Base-by-base conservation (phyloP, 169 alveolate genomes). In the Eimeria falciformis region DNA sequence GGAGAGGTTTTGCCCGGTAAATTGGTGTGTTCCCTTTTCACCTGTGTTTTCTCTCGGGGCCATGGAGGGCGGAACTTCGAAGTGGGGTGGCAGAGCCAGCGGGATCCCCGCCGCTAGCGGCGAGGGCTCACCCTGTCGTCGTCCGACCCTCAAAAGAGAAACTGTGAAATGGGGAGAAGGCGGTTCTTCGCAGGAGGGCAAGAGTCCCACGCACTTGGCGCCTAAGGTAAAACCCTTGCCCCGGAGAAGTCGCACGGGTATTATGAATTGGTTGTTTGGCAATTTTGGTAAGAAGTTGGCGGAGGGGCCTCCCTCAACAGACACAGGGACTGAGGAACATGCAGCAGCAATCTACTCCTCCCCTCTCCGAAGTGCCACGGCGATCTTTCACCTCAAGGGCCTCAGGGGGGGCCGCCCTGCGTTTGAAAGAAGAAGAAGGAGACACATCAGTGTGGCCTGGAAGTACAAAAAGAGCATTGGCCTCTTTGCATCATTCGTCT, bases 381-480 rank as follows among this genome's bases (percentile, higher is more conserved):
- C 73, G 73, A n/a, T 62, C 11, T 62, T 62, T n/a, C n/a, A n/a
- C 11, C 12, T 62, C 25, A 62, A 62, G 29, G 37, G 73, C 46
- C 12, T 62, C 7, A n/a, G 23, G 53, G 47, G 68, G 23, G 66
- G 88, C 29, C 62, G 66, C 45, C 79, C 90, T 12, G 78, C 58
- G 40, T 82, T 82, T 47, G 90, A 82, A 62, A 27, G 90, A 43
- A 25, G 58, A 18, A 27, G 90, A 17, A 82, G 65, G 33, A 56
- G 90, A 11, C 65, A 82, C 62, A 68, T 7, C 4, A 82, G 79
- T 6, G 90, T 82, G n/a, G 40, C 55, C 65, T 82, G 90, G 90
- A 82, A 82, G 62, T 82, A 82, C 90, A 82, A 82, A 55, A 82
- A 82, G 62, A 82, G 79, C 45, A 82, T 82, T 25, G 90, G 90